Percentiles rank a stretch among this genome's conserved stretches.
Conservation (phyloP, 169 alveolate species). For the Eimeria sp. region DNA sequence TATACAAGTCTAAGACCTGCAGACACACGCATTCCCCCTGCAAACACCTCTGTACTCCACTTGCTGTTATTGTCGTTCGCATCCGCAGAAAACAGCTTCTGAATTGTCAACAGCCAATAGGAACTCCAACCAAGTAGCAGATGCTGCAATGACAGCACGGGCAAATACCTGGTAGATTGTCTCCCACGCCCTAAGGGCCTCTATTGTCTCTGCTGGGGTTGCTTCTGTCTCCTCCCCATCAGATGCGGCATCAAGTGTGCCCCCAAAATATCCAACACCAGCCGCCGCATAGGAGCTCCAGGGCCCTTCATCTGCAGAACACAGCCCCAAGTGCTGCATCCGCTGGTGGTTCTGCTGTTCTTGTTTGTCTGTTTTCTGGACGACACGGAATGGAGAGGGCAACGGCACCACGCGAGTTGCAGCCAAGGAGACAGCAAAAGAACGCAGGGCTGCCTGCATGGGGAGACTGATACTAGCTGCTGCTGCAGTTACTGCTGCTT, state of each 20-base stretch:
- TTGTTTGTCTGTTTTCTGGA: background rate
- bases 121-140: background rate
- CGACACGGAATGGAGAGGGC: conserved; percentile 74
- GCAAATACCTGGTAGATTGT: conserved; percentile 51
- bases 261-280: conserved; percentile 37
- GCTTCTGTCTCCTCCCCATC: conserved; percentile 66
- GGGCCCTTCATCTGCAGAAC: conserved; percentile 37
- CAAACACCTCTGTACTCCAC: background rate
- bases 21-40: background rate
- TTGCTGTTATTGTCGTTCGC: background rate
- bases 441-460: conserved; percentile 71
- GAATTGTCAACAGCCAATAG: background rate
- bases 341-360: conserved; percentile 14
- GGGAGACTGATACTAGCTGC: conserved; percentile 70
- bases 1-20: conserved; percentile 72
- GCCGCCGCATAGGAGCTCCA: conserved; percentile 16
- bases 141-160: background rate
- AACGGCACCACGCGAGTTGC: conserved; percentile 74
- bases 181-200: conserved; percentile 70
- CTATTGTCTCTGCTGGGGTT: conserved; percentile 55
- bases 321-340: conserved; percentile 2
- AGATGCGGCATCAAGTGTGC: background rate
- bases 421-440: conserved; percentile 76
- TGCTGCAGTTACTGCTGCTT: conserved; percentile 37
- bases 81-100: background rate